Evolutionary conservation across 169 alveolate genomes (phyloP), one percentile per base, ranked within the genome.

Genomic region (Plasmodium adleri): DNA sequence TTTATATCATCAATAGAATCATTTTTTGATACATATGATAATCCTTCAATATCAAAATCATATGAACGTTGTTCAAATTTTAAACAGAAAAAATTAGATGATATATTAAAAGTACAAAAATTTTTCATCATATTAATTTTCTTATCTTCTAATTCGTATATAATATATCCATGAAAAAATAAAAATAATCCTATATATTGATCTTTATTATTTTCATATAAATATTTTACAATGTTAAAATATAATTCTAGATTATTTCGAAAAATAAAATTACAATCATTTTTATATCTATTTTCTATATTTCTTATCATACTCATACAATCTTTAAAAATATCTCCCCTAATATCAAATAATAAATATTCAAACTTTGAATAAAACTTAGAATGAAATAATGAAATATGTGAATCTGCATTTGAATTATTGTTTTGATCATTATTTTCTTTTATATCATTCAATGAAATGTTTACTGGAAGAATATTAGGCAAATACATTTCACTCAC

Each of bases 211-310:
- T 86, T 86, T 39, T 39, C 47, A 17, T 86, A 86, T 54, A 86
- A 71, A 86, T 67, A 86, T 32, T 73, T 86, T 47, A 70, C 50
- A 50, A 86, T 71, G 50, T 86, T 86, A 70, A 71, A 72, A 71
- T 86, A 86, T 26, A 86, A 56, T 47, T 68, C 71, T n/a, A 86
- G 60, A 39, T 86, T 86, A 86, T 86, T 72, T 56, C 72, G 59
- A 63, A 86, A 71, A 86, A 86, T 71, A 32, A 45, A n/a, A 28
- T 54, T 86, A 17, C 26, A 24, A 62, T 86, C 75, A 52, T 45
- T 62, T 56, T 68, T 26, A 62, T 68, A 58, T 68, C 59, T 59
- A 43, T 71, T 45, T 64, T 86, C 92, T 12, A 73, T 59, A 8
- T 3, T 72, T 20, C 66, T 70, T 49, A 86, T 47, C 13, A 15